Evolutionary conservation across 2,329 filamentous ascomycete genomes (phyloP), one percentile per base, ranked within the genome.

Genomic region (Chalaropsis thielavioides): DNA sequence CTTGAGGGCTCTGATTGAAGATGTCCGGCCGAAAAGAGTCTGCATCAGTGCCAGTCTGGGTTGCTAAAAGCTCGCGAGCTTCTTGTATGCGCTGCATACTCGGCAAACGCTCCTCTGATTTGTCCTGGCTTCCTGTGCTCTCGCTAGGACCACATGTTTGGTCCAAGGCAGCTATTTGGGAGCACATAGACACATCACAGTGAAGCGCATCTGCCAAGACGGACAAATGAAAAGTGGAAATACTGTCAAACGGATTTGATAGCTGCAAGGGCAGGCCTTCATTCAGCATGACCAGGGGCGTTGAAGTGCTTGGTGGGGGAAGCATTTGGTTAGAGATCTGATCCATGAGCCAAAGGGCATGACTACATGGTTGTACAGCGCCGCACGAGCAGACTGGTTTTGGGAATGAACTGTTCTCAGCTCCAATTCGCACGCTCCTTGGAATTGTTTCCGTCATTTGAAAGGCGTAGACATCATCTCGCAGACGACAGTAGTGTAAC

Each of bases 341-440:
- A 71, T 83, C 81, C 60, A 81, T 75, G 15, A 83, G 74, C 80
- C 80, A 83, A 35, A 83, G 71, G 38, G 81, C 72, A 67, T 83
- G 81, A 11, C 76, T 74, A 69, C 81, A 83, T 0, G 78, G 78
- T 43, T 70, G 68, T 58, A 69, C 68, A n/a, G 69, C 69, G 15
- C 67, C 70, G 67, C 81, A 83, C 35, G 77, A 79, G 72, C 81
- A 83, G 19, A 71, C 75, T 3, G 81, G 75, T 0, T 70, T 70
- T 1, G 77, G 72, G 60, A 74, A 75, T 41, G 70, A 74, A 67
- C 76, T 76, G 38, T 71, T 71, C 0, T 74, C 70, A 1, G 75
- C 73, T 1, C 78, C 77, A 38, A 81, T 80, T 49, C 80, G 76
- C 51, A 83, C 75, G 19, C 79, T 80, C 11, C 78, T 77, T 15